Evolutionary conservation across 768 basidiomycete species (phyloP).

Genomic region (Cystobasidiopsis lactophilus): DNA sequence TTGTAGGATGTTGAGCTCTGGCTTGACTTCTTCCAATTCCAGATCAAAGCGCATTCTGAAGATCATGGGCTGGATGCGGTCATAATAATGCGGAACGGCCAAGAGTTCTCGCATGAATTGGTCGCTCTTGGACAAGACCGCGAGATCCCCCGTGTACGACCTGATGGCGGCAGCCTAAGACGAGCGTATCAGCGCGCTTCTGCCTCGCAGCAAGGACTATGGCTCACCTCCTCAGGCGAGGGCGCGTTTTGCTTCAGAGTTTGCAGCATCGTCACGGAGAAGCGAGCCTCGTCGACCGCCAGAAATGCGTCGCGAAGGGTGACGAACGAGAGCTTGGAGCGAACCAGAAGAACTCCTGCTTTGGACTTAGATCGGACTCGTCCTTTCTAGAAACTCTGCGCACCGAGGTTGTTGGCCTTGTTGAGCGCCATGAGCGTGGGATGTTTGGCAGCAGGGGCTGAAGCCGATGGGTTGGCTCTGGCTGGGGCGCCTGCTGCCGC

Average conservation of each 20-base stretch:
- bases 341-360: slow-evolving; percentile 64
- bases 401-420: slow-evolving; percentile 67
- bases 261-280: slow-evolving; percentile 54
- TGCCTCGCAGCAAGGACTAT: too few relatives aligned
- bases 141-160: slow-evolving; percentile 41
- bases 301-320: slow-evolving; percentile 52
- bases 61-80: slow-evolving; percentile 59
- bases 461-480: slow-evolving; percentile 27
- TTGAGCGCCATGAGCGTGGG: slow-evolving; percentile 52
- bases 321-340: slow-evolving; percentile 42
- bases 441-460: slow-evolving; percentile 23
- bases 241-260: slow-evolving; percentile 54
- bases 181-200: too few relatives aligned
- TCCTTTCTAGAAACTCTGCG: too few relatives aligned
- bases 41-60: slow-evolving; percentile 62
- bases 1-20: slow-evolving; percentile 51
- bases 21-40: slow-evolving; percentile 60
- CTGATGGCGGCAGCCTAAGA: slow-evolving; percentile 40
- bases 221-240: slow-evolving; percentile 51
- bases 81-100: slow-evolving; percentile 47
- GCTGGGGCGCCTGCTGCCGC: slow-evolving; percentile 34
- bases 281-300: slow-evolving; percentile 42
- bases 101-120: slow-evolving; percentile 66
- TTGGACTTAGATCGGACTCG: too few relatives aligned
- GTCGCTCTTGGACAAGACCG: slow-evolving; percentile 59